These are phyloP conservation scores for Paramecium sexaurelia DNA, from an alignment of 73 alveolate species.

Conservation along the genomic window DNA sequence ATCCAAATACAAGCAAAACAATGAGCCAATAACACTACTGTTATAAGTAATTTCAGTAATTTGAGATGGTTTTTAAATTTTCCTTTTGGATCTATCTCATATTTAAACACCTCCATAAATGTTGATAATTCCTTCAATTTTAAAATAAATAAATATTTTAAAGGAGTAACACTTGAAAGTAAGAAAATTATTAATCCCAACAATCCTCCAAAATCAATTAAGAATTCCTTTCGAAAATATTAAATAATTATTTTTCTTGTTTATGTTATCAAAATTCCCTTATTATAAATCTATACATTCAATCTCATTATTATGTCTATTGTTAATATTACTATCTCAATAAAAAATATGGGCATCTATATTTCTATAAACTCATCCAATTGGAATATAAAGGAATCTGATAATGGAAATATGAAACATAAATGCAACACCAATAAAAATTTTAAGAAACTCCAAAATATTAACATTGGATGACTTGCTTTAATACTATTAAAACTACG, in stretches of 20 bases:
- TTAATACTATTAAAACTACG: background rate
- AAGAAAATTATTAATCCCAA: background rate
- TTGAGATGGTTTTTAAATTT: slow-evolving; percentile 29
- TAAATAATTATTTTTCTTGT: background rate
- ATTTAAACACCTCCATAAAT: background rate
- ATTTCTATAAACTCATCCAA: background rate
- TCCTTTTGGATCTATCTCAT: slow-evolving; percentile 32
- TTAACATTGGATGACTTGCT: slow-evolving; percentile 15
- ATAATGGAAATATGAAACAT: slow-evolving; percentile 29
- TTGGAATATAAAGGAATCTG: background rate
- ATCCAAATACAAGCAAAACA: slow-evolving; percentile 50
- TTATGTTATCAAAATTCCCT: slow-evolving; percentile 29
- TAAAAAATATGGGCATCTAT: background rate
- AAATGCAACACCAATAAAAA: background rate
- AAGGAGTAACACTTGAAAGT: background rate
- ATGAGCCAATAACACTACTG: slow-evolving; percentile 22
- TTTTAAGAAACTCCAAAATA: slow-evolving; percentile 20
- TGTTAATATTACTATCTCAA: background rate
- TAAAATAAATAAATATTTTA: background rate
- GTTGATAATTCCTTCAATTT: background rate
- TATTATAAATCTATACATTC: slow-evolving; percentile 9
- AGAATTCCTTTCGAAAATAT: background rate
- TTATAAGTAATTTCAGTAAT: background rate
- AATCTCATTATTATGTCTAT: slow-evolving; percentile 38
- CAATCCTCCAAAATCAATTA: slow-evolving; percentile 37